phyloP scores from a whole-genome alignment of 441 rosid species.

The Geranium incanum region DNA sequence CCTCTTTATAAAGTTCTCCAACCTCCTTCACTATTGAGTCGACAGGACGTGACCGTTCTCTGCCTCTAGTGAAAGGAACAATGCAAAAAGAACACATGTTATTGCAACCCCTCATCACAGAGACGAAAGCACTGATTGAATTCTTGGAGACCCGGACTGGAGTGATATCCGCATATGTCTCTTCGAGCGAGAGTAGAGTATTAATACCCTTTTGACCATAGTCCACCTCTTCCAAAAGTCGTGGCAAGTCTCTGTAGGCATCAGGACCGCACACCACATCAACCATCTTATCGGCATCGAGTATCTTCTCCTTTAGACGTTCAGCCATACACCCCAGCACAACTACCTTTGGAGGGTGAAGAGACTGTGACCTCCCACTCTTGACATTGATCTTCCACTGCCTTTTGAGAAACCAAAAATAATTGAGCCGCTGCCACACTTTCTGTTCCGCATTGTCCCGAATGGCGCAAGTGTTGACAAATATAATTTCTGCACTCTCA shows the following conservation, averaged over 20 bases:
- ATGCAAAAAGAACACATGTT: conserved; percentile 96
- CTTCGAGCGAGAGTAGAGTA: conserved; percentile 87
- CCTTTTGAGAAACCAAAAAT: conserved; percentile 90
- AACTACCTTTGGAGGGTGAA: conserved; percentile 77
- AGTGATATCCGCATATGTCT: conserved; percentile 78
- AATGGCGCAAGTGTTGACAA: conserved; percentile 84
- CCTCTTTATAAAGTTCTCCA: conserved; percentile 64
- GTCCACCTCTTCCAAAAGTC: conserved; percentile 72
- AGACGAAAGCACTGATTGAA: conserved; percentile 70
- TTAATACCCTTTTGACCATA: conserved; percentile 90
- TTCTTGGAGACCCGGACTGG: conserved; percentile 69
- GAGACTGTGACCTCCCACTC: conserved; percentile 57
- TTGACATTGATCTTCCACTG: conserved; percentile 72
- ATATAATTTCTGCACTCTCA: conserved; percentile 82
- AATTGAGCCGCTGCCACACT: conserved; percentile 95
- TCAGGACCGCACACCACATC: conserved; percentile 95
- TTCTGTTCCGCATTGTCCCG: conserved; percentile 87
- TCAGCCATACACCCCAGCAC: conserved; percentile 98
- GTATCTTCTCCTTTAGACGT: conserved; percentile 78
- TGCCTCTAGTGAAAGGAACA: conserved; percentile 92
- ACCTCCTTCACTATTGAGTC: conserved; percentile 85
- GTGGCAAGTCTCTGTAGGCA: conserved; percentile 89
- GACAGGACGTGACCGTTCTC: conserved; percentile 85
- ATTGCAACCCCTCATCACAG: conserved; percentile 93
- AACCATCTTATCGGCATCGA: conserved; percentile 93